Evolutionary conservation across 371 early-diverging fungal species (phyloP), one percentile per base, ranked within the genome.

Genomic region (Massospora cicadina): DNA sequence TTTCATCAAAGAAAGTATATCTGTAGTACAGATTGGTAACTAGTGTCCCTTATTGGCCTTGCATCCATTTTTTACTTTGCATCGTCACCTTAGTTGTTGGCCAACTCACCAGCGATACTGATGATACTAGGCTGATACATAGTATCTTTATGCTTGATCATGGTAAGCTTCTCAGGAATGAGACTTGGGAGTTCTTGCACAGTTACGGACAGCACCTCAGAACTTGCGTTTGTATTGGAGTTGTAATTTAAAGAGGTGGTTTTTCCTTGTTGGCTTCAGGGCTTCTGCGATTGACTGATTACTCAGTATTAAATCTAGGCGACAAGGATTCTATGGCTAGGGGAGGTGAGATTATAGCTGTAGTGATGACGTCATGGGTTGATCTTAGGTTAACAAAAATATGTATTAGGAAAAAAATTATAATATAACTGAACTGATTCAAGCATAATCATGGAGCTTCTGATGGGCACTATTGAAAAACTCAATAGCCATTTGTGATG

Each of bases 121-220:
- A 87, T 84, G 76, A 96, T 89, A 82, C 85, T 90, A 68, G 84
- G 81, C 66, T 86, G 82, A 71, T 98, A 96, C 33, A 72, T 79
- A 2, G 60, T 74, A 72, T 94, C 96, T 81, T 85, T 85, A 65
- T 84, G 83, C 69, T 84, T 83, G 63, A 77, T 79, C 65, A 79
- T 80, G 68, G 75, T 74, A 24, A 86, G 72, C 66, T 81, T 77
- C 74, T 88, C 83, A 33, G 73, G 23, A 90, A 87, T 54, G 95
- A 70, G 67, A 94, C 96, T 71, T 80, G 80, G 33, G 85, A 83
- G 73, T 98, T 97, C 74, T 93, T 90, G 62, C 93, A 86, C 66
- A 98, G 73, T 98, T 95, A 54, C 96, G 84, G 43, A 90, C 78
- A 1, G 95, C 94, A 23, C 95, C 94, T 75, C 92, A 89, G 74